Evolutionary conservation across 768 basidiomycete species (phyloP).

Genomic region (Phanerodontia chrysosporium): DNA sequence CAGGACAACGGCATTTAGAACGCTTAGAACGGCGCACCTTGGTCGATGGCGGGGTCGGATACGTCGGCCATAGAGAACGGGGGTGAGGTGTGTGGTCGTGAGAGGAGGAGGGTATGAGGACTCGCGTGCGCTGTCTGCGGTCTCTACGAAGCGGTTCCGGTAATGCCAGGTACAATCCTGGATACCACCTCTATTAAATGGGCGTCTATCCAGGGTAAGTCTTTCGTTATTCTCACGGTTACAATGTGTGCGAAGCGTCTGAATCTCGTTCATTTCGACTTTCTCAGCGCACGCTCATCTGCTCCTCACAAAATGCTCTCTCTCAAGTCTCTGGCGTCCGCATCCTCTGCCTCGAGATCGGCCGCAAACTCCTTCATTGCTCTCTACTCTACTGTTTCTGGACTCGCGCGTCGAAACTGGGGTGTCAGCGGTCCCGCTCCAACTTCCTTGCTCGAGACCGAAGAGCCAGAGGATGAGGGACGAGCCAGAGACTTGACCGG

Average conservation of each 20-base stretch:
- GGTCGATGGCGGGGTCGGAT: constrained; percentile 63
- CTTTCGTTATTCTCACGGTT: not conserved
- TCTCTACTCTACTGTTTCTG: constrained; percentile 20
- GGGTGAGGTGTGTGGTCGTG: not conserved
- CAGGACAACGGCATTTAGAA: not conserved
- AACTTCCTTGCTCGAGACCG: constrained; percentile 9
- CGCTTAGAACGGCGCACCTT: constrained; percentile 45
- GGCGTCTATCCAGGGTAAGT: not conserved
- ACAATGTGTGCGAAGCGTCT: not conserved
- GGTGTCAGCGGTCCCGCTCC: constrained; percentile 21
- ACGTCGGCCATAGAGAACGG: constrained; percentile 66
- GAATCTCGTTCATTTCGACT: not conserved
- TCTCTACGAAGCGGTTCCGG: not conserved
- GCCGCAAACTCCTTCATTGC: constrained; percentile 16
- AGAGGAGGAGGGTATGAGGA: not conserved
- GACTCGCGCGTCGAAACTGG: constrained; percentile 20
- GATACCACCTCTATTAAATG: not conserved
- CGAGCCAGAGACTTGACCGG: not conserved
- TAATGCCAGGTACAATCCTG: not conserved
- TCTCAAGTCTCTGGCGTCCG: not conserved
- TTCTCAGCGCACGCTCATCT: not conserved
- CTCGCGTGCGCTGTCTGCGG: not conserved
- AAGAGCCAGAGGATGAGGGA: constrained; percentile 5
- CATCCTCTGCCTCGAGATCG: not conserved
- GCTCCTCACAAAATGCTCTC: not conserved